Conservation (phyloP, 2,329 filamentous ascomycete species). For the Epichloe elymi region DNA sequence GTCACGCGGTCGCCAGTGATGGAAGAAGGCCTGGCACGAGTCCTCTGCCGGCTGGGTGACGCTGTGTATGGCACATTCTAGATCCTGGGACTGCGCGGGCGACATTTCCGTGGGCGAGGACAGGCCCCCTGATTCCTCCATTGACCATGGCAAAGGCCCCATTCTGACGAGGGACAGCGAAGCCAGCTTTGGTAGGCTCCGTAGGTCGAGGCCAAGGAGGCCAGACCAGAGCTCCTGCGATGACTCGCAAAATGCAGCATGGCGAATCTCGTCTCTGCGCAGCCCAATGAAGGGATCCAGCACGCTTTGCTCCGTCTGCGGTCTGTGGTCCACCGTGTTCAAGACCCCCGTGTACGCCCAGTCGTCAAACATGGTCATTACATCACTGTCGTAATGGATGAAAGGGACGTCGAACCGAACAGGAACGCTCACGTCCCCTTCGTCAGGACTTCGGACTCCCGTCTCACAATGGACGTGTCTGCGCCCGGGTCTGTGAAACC, state of each 20-base stretch:
- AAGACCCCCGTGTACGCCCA: slow-evolving; percentile 2
- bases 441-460: neutral
- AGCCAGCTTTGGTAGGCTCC: slow-evolving; percentile 1
- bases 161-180: slow-evolving; percentile 4
- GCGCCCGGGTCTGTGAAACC: neutral
- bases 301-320: slow-evolving; percentile 1
- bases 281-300: neutral
- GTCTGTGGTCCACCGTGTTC: neutral
- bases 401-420: slow-evolving; percentile 5
- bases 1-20: slow-evolving; percentile 1
- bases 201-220: neutral
- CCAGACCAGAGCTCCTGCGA: slow-evolving; percentile 1
- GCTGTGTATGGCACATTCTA: slow-evolving; percentile 3
- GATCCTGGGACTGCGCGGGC: neutral
- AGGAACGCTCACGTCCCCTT: neutral
- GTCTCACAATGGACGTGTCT: neutral
- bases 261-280: neutral
- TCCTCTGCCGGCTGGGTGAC: neutral
- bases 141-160: neutral
- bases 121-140: neutral
- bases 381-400: slow-evolving; percentile 7
- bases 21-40: slow-evolving; percentile 3
- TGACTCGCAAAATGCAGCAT: slow-evolving; percentile 3
- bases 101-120: slow-evolving; percentile 1
- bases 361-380: slow-evolving; percentile 5